Evolutionary conservation across 768 basidiomycete species (phyloP), one percentile per base, ranked within the genome.

Genomic region (Zangia roseola): DNA sequence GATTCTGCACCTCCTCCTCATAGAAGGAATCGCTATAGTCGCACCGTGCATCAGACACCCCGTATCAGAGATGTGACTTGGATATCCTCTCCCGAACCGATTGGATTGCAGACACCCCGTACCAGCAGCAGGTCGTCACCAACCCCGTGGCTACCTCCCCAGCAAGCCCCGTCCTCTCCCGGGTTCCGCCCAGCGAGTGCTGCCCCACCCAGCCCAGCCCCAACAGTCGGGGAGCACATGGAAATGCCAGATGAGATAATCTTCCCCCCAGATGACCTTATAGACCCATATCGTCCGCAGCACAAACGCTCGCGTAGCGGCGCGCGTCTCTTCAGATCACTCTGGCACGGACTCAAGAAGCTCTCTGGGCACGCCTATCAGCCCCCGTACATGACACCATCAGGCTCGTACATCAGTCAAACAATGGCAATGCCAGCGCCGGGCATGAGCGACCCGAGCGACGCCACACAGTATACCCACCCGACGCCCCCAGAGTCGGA

Each of bases 281-380:
- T 40, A 1, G 54, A 50, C 5, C 47, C 48, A 2, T 55, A 46
- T 6, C 57, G 26, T 2, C 53, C 54, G 2, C 46, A 50, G 31
- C 31, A 31, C 14, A 31, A 31, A 20, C 54, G 42, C 17, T 54
- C 31, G 28, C 34, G 44, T 25, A 23, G 49, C 24, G 43, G 52
- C n/a, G 50, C 20, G 6, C 47, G 59, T 33, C 49, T 70, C 14
- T 47, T 67, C 5, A 63, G 61, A 16, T 63, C 66, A 1, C 49
- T 74, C 17, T 68, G 73, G 45, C 57, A 59, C 1, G 67, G 69
- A 5, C 45, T 74, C 8, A 70, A 64, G 52, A 68, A 64, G 43
- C 54, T 62, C 20, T 57, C 63, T 39, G 56, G 56, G 33, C 50
- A 59, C 48, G 36, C 47, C 14, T 46, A 26, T 25, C 5, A 16